Percentiles rank a stretch among this genome's conserved stretches.
Evolutionary conservation across 345 rosid species (phyloP).

Genomic region (Sisymbrium irio): DNA sequence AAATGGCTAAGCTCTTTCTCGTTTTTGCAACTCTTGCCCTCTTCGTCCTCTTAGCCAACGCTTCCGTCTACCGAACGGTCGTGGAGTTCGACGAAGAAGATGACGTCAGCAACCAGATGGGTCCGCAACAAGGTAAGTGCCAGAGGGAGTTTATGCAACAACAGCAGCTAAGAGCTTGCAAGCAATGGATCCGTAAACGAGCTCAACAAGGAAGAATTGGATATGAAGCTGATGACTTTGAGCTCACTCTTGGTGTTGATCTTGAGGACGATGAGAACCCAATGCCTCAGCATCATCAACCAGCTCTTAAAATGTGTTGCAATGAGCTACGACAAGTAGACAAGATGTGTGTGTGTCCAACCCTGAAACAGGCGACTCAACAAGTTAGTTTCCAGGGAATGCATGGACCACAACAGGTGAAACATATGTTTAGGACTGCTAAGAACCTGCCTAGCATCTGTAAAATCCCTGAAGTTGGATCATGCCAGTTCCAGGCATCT

Average conservation of each 20-base stretch:
- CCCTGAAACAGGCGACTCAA: neutral
- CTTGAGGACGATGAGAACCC: slow-evolving; percentile 12
- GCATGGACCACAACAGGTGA: slow-evolving; percentile 11
- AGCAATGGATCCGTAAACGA: slow-evolving; percentile 27
- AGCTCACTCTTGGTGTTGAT: slow-evolving; percentile 6
- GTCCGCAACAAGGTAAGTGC: slow-evolving; percentile 21
- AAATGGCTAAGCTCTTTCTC: slow-evolving; percentile 18
- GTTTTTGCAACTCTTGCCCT: slow-evolving; percentile 8
- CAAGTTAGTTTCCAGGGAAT: neutral
- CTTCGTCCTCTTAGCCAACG: slow-evolving; percentile 15
- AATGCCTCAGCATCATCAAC: neutral
- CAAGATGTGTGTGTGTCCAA: slow-evolving; percentile 22
- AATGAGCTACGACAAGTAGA: slow-evolving; percentile 11
- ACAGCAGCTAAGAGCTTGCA: slow-evolving; percentile 40
- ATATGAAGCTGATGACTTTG: slow-evolving; percentile 20
- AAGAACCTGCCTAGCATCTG: slow-evolving; percentile 17
- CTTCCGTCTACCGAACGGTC: slow-evolving; percentile 15
- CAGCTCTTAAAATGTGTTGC: slow-evolving; percentile 15
- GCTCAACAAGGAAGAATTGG: slow-evolving; percentile 22
- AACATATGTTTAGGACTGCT: slow-evolving; percentile 17
- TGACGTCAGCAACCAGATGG: neutral
- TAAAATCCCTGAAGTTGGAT: slow-evolving; percentile 10
- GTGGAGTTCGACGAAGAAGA: slow-evolving; percentile 23
- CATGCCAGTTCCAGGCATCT: slow-evolving; percentile 11
- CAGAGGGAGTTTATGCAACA: slow-evolving; percentile 29